Percentiles rank a stretch among this genome's conserved stretches.
Conservation (phyloP, 2,329 filamentous ascomycete species). For the Cladosporium sp. region DNA sequence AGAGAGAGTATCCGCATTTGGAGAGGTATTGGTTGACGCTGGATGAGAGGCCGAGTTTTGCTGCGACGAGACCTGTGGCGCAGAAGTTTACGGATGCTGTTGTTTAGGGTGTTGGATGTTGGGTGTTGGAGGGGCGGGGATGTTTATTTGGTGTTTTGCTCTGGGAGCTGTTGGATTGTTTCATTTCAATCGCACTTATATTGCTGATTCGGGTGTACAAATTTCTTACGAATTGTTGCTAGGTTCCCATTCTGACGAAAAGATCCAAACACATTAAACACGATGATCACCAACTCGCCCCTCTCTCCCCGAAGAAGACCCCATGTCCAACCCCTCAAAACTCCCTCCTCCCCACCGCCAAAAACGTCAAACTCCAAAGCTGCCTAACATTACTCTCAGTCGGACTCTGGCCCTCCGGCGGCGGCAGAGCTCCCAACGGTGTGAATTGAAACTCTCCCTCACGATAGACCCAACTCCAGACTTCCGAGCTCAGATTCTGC, state of each 20-base stretch:
- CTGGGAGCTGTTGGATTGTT: no score
- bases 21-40: slow-evolving; percentile 43
- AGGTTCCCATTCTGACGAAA: no score
- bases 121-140: no score
- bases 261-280: no score
- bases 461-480: slow-evolving; percentile 59
- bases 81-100: slow-evolving; percentile 34
- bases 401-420: slow-evolving; percentile 39
- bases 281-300: no score
- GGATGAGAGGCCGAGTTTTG: slow-evolving; percentile 40
- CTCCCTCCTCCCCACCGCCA: slow-evolving; percentile 46
- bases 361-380: slow-evolving; percentile 55
- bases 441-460: slow-evolving; percentile 45
- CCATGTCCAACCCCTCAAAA: not conserved
- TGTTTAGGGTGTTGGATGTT: slow-evolving; percentile 25
- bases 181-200: no score
- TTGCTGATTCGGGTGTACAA: no score
- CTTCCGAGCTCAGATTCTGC: slow-evolving; percentile 50
- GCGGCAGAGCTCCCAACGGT: slow-evolving; percentile 48
- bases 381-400: slow-evolving; percentile 52
- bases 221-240: no score
- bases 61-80: slow-evolving; percentile 27
- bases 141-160: no score
- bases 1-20: slow-evolving; percentile 30
- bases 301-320: no score